Evolutionary conservation across 768 basidiomycete species (phyloP).

Genomic region (Heimioporus sp.): DNA sequence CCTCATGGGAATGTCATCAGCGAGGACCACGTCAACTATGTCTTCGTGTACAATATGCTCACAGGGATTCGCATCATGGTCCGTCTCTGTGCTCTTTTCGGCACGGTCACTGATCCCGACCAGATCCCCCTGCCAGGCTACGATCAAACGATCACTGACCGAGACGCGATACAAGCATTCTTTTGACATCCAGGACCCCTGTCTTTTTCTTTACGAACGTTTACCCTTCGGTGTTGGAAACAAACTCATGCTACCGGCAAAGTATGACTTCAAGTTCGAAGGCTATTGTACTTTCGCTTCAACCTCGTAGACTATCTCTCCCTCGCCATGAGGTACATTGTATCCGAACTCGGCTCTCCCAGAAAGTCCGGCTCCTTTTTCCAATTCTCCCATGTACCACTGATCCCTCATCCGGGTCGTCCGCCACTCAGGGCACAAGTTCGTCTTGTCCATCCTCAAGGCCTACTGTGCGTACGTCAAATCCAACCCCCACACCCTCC

Average conservation of each 20-base stretch:
- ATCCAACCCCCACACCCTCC: slow-evolving; percentile 87
- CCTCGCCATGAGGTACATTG: no score
- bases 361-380: no score
- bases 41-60: slow-evolving; percentile 99
- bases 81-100: background rate
- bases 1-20: slow-evolving; percentile 65
- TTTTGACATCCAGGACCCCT: slow-evolving; percentile 80
- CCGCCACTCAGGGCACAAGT: no score
- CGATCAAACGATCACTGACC: slow-evolving; percentile 81
- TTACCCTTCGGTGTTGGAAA: no score
- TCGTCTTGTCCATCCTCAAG: no score
- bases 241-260: no score
- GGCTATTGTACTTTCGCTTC: no score
- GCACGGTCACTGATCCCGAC: slow-evolving; percentile 2
- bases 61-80: slow-evolving; percentile 84
- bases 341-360: no score
- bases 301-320: no score
- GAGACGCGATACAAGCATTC: slow-evolving; percentile 91
- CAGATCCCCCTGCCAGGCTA: slow-evolving; percentile 96
- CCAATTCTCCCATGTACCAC: no score
- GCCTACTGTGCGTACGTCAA: slow-evolving; percentile 55
- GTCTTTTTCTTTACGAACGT: slow-evolving; percentile 4
- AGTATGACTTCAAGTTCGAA: no score
- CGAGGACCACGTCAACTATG: slow-evolving; percentile 98
- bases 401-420: no score